Evolutionary conservation across 768 basidiomycete genomes (phyloP), one percentile per base, ranked within the genome.

Genomic region (Agrocybe chaxingu): DNA sequence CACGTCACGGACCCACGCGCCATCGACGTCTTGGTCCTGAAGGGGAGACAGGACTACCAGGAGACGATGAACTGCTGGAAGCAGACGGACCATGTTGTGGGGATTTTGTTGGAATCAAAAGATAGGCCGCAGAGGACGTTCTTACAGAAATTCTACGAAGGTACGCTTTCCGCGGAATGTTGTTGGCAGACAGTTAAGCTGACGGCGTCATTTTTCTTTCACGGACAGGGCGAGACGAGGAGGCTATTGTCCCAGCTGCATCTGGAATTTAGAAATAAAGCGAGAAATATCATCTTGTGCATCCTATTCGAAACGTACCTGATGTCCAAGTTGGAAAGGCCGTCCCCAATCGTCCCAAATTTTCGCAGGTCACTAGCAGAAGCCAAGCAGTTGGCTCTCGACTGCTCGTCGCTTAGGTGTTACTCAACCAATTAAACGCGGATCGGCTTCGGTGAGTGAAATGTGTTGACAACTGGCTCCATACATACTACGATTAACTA

Each of bases 61-160:
- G 96, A 98, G 76, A 87, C 87, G 46, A 76, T 97, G 77, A 98
- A 98, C 64, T 81, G 80, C 60, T 98, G 94, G 94, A 94, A 94
- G 63, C 88, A 90, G 73, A 79, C 75, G 38, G 87, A 91, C 53
- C 90, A 93, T 62, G 72, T 93, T 30, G 68, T 84, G 66, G 89
- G 89, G 2, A 79, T 89, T 32, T 64, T 92, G 44, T 67, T 91
- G 51, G 66, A 78, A 53, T 70, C 74, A 7, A 68, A 70, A 55
- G 66, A 69, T 30, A 56, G 64, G 48, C 69, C 75, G 0, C 70
- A 77, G 47, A 74, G 77, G 52, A 80, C 85, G 16, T 92, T 93
- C 65, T 70, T 93, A 76, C 80, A 92, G 69, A 89, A 83, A 73
- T 93, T 93, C 60, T 87, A 84, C 47, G 86, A 88, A 64, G 90